A percentile compares a stretch with the other conserved stretches of the same genome.
Conservation (phyloP, 441 rosid genomes). For the Bocquillonia castaneifolia region DNA sequence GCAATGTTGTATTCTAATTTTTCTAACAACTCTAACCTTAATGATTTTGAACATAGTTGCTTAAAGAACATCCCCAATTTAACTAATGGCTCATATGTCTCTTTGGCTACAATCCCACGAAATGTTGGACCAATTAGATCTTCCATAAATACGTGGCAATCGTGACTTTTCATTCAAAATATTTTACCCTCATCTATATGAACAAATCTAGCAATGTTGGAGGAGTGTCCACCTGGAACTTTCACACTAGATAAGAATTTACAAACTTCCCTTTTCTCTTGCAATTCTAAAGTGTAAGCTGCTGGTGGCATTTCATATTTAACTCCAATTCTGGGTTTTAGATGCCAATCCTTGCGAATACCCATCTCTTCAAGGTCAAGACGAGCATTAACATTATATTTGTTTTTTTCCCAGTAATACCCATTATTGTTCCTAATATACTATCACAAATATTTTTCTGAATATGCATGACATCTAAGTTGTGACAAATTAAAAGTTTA, state of each 20-base stretch:
- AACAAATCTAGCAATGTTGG: not conserved
- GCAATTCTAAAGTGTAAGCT: not conserved
- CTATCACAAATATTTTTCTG: constrained; percentile 5
- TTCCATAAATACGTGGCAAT: not conserved
- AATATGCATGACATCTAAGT: constrained; percentile 13
- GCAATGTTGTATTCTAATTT: not conserved
- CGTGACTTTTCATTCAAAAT: not conserved
- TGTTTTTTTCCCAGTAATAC: not conserved
- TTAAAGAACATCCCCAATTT: not conserved
- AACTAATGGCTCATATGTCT: not conserved
- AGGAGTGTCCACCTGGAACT: not conserved
- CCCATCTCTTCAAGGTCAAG: not conserved
- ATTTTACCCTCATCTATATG: not conserved
- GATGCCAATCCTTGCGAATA: not conserved
- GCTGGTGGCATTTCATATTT: not conserved
- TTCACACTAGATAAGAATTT: not conserved
- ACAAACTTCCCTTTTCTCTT: not conserved
- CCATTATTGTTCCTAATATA: not conserved
- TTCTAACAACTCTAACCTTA: not conserved
- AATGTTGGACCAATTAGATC: not conserved
- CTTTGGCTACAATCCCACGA: not conserved
- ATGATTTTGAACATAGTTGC: not conserved
- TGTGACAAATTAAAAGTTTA: not conserved
- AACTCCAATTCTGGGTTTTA: not conserved
- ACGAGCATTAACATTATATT: not conserved